Evolutionary conservation across 2,329 filamentous ascomycete species (phyloP).

Genomic region (Colletotrichum chlorophyti): DNA sequence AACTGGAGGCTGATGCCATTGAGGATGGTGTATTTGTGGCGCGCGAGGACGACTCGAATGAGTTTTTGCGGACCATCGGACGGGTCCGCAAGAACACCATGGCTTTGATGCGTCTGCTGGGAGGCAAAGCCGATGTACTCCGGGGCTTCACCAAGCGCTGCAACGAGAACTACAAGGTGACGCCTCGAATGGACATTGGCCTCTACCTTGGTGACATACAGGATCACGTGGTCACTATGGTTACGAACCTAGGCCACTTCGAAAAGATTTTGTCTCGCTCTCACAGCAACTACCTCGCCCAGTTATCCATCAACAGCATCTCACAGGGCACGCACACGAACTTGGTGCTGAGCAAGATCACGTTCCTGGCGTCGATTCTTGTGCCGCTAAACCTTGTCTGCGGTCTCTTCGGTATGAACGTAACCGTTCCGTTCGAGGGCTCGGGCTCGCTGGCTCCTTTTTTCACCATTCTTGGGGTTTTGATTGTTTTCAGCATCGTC

Average conservation of each 20-base stretch:
- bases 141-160: constrained; percentile 98
- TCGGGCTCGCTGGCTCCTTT: constrained; percentile 62
- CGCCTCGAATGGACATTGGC: constrained; percentile 94
- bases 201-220: constrained; percentile 97
- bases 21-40: constrained; percentile 96
- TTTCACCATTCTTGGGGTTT: constrained; percentile 55
- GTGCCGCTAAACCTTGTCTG: constrained; percentile 94
- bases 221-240: constrained; percentile 99
- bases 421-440: constrained; percentile 69
- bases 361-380: constrained; percentile 91
- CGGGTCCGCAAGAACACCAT: constrained; percentile 94
- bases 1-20: constrained; percentile 88
- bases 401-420: constrained; percentile 89
- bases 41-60: constrained; percentile 86
- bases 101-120: constrained; percentile 88
- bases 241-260: constrained; percentile 93
- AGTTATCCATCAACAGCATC: constrained; percentile 91
- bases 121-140: constrained; percentile 98
- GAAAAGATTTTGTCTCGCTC: constrained; percentile 96
- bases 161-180: constrained; percentile 96
- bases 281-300: constrained; percentile 95
- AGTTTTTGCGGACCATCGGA: constrained; percentile 87
- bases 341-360: constrained; percentile 91
- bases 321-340: constrained; percentile 88
- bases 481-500: constrained; percentile 59